A percentile compares a stretch with the other conserved stretches of the same genome.
Conservation (phyloP, 352 stramenopile genomes). For the Globisporangium paddicum region DNA sequence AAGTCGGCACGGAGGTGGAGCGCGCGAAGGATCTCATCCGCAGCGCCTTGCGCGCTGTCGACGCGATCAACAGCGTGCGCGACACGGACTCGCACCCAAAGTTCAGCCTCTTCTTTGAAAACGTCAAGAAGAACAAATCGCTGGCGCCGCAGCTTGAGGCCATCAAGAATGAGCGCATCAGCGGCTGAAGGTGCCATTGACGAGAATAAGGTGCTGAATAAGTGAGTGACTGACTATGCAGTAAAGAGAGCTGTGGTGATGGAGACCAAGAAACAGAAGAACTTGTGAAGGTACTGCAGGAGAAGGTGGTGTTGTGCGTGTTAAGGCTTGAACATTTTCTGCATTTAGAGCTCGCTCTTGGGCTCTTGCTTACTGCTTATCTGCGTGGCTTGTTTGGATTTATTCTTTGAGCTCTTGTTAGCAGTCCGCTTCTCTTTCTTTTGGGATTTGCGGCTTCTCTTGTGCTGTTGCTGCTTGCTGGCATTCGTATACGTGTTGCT, state of each 20-base stretch:
- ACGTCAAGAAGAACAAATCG: conserved; percentile 62
- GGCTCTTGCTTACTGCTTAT: conserved; percentile 1
- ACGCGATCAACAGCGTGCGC: conserved; percentile 66
- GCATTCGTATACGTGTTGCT: conserved; percentile 25
- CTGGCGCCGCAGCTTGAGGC: conserved; percentile 55
- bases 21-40: conserved; percentile 96
- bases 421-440: neutral
- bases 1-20: conserved; percentile 95
- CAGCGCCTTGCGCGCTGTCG: conserved; percentile 88
- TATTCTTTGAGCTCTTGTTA: neutral
- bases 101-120: conserved; percentile 55
- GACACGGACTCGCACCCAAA: conserved; percentile 75
- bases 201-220: neutral
- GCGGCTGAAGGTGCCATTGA: conserved; percentile 10
- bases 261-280: neutral
- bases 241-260: neutral
- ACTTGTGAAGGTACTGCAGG: neutral
- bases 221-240: neutral
- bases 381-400: conserved; percentile 1
- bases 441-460: conserved; percentile 13
- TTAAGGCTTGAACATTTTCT: neutral
- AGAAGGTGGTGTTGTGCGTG: neutral
- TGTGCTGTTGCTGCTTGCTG: conserved; percentile 9
- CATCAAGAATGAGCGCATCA: conserved; percentile 52
- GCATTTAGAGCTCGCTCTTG: conserved; percentile 10